Percentiles rank a stretch among this genome's conserved stretches.
Conservation (phyloP, 805 yeast species). For the Yamadazyma endophytica region DNA sequence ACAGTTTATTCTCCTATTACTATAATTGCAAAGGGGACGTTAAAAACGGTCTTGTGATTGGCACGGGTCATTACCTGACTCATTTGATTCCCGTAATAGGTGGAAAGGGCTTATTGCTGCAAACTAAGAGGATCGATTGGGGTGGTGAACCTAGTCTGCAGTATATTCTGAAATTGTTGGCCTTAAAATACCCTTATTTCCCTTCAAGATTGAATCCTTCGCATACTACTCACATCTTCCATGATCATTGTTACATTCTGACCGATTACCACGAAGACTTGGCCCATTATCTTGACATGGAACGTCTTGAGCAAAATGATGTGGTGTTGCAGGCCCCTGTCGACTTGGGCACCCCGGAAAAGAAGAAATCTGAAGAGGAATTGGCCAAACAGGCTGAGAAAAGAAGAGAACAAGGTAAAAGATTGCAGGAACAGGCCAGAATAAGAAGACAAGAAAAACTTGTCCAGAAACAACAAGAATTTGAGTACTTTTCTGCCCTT, state of each 20-base stretch:
- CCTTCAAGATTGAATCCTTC: conserved; percentile 65
- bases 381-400: conserved; percentile 70
- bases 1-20: conserved; percentile 72
- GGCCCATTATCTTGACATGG: conserved; percentile 51
- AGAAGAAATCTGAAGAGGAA: conserved; percentile 82
- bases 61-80: conserved; percentile 79
- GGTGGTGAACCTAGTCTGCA: conserved; percentile 77
- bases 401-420: conserved; percentile 77
- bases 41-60: conserved; percentile 65
- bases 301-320: conserved; percentile 63
- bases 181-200: conserved; percentile 86
- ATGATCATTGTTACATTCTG: conserved; percentile 78
- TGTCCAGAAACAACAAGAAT: conserved; percentile 76
- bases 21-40: conserved; percentile 45
- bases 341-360: conserved; percentile 55
- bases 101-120: conserved; percentile 62
- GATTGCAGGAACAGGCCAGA: conserved; percentile 91
- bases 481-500: conserved; percentile 61
- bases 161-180: conserved; percentile 58
- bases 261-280: conserved; percentile 64
- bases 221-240: conserved; percentile 65
- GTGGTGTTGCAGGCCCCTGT: conserved; percentile 77
- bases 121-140: conserved; percentile 82
- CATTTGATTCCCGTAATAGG: conserved; percentile 75
- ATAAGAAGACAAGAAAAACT: conserved; percentile 76